A percentile compares a stretch with the other conserved stretches of the same genome.
Conservation (phyloP, 352 stramenopile species). For the Pythium phragmiticola region DNA sequence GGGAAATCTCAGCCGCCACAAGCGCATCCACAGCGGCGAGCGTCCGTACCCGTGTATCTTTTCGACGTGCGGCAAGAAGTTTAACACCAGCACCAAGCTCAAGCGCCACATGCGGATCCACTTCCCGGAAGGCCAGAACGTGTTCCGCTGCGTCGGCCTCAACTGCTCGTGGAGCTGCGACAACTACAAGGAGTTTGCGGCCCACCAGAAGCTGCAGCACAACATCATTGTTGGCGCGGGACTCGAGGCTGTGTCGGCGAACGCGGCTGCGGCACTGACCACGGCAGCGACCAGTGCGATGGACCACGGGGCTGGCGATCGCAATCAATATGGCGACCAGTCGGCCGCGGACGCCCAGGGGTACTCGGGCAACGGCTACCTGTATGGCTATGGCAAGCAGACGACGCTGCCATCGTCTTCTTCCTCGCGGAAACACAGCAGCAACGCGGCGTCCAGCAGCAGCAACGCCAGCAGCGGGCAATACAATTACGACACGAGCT, state of each 20-base stretch:
- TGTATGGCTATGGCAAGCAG: slow-evolving; percentile 25
- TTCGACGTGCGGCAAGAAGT: slow-evolving; percentile 75
- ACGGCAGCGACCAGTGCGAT: not conserved
- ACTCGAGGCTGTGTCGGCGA: slow-evolving; percentile 18
- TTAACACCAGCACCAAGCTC: slow-evolving; percentile 89
- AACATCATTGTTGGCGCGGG: slow-evolving; percentile 61
- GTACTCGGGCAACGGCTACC: slow-evolving; percentile 18
- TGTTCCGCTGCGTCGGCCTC: slow-evolving; percentile 69
- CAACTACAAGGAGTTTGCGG: slow-evolving; percentile 85
- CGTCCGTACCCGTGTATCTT: slow-evolving; percentile 81
- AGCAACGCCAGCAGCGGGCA: slow-evolving; percentile 2
- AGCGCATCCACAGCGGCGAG: slow-evolving; percentile 85
- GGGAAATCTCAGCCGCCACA: slow-evolving; percentile 84
- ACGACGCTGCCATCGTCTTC: slow-evolving; percentile 11
- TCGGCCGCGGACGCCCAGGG: slow-evolving; percentile 7
- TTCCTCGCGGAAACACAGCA: slow-evolving; percentile 21
- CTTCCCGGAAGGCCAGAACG: slow-evolving; percentile 71
- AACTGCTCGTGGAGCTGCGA: slow-evolving; percentile 64
- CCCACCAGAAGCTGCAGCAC: slow-evolving; percentile 76
- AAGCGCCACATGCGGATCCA: slow-evolving; percentile 88
- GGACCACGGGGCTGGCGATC: slow-evolving; percentile 3
- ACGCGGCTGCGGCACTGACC: slow-evolving; percentile 5
- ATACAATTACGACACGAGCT: slow-evolving; percentile 25
- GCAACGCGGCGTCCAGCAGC: slow-evolving; percentile 8
- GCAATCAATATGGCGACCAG: slow-evolving; percentile 17